Evolutionary conservation across 257 asterid species (phyloP).

Genomic region (Galeopsis tetrahit): DNA sequence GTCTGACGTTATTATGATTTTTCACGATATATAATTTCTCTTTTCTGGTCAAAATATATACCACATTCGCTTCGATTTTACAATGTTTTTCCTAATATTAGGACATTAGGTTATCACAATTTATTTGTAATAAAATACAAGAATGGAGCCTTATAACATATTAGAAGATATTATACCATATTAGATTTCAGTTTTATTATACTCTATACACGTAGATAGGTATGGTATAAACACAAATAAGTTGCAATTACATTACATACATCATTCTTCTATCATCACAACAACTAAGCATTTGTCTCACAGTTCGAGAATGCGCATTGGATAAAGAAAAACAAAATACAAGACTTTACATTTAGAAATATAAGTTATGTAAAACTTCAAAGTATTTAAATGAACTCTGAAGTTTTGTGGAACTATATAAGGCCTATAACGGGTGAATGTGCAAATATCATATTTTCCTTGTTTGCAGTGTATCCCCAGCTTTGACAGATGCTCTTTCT

Average conservation of each 20-base stretch:
- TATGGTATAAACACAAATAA: not conserved
- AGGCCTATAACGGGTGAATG: constrained; percentile 84
- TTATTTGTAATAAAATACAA: no score
- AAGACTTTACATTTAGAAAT: constrained; percentile 28
- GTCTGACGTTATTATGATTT: no score
- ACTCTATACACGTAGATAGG: no score
- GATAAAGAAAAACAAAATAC: not conserved
- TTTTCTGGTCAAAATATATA: no score
- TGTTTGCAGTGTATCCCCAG: constrained; percentile 69
- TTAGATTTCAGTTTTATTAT: no score
- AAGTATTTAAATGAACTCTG: constrained; percentile 34
- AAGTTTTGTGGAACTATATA: constrained; percentile 41
- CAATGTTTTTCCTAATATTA: no score
- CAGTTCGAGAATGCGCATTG: no score
- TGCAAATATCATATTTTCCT: constrained; percentile 67
- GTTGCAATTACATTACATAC: not conserved
- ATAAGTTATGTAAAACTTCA: constrained; percentile 32
- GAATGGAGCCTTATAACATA: no score
- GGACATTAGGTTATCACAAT: no score
- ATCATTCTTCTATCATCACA: not conserved
- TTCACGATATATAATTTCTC: no score
- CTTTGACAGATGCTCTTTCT: constrained; percentile 71
- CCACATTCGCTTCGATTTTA: no score
- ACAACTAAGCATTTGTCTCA: not conserved
- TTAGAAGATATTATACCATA: no score